Evolutionary conservation across 2,329 filamentous ascomycete species (phyloP), one percentile per base, ranked within the genome.

Genomic region (Didymella sp.): DNA sequence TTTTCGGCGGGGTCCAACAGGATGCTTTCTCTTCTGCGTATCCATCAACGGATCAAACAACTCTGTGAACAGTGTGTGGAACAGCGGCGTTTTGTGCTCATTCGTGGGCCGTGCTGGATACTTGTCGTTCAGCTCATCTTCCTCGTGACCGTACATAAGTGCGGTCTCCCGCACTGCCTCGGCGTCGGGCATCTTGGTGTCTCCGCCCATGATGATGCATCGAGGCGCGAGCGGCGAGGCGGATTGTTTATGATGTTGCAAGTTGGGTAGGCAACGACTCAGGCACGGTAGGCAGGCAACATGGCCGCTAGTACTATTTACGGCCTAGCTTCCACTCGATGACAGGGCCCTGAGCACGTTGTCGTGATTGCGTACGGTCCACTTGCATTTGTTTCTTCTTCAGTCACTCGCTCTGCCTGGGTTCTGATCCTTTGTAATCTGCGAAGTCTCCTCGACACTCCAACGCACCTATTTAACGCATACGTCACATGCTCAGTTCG

Each of bases 41-140:
- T 94, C 89, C 57, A 83, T 84, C 9, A 89, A 77, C 2, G 92
- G 92, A 66, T 96, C 89, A 80, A 99, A 98, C 0, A 99, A 82
- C 22, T 84, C 82, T 15, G 83, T 80, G 73, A 89, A 92, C 0
- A 99, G 82, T 4, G 90, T 88, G 58, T 91, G 89, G 72, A 99
- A 99, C 5, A 87, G 86, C 9, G 96, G 80, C 0, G 94, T 97
- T 60, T 86, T 86, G 35, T 87, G 87, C 66, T 89, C 85, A 64
- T 98, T 99, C 60, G 81, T 85, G 3, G 95, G 95, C 3, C 92
- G 86, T 69, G 92, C 88, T 2, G 92, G 91, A 72, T 91, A 81
- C 73, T 84, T 84, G 49, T 80, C 77, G 61, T 84, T 77, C 19
- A 85, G 74, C 51, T 79, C 75, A 17, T 71, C 60, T 17, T 71